A percentile compares a stretch with the other conserved stretches of the same genome.
Evolutionary conservation across 331 rosid species (phyloP).

Genomic region (Pyrus hybrid): DNA sequence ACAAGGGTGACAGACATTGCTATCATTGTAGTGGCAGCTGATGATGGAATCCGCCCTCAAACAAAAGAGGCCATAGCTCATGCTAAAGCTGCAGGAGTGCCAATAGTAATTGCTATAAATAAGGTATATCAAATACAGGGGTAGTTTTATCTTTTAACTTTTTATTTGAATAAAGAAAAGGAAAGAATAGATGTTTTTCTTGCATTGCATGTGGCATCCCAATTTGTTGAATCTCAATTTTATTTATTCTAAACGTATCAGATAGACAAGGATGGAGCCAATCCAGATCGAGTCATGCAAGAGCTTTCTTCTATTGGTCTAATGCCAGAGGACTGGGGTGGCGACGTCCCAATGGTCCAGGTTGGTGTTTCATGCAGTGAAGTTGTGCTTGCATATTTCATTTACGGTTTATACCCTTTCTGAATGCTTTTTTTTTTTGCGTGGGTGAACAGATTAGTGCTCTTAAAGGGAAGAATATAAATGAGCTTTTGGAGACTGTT

Average conservation of each 20-base stretch:
- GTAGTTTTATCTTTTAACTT: neutral
- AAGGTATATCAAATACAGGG: constrained; percentile 51
- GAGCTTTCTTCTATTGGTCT: constrained; percentile 91
- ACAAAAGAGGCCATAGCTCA: constrained; percentile 99
- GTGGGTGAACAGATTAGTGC: constrained; percentile 72
- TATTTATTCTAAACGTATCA: constrained; percentile 26
- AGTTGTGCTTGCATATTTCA: constrained; percentile 5
- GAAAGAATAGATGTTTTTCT: constrained; percentile 12
- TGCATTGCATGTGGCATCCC: constrained; percentile 12
- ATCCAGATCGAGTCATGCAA: constrained; percentile 94
- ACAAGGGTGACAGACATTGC: constrained; percentile 97
- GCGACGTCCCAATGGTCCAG: constrained; percentile 93
- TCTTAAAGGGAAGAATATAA: constrained; percentile 76
- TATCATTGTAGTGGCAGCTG: constrained; percentile 93
- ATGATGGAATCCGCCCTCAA: constrained; percentile 98
- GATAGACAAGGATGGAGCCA: constrained; percentile 98
- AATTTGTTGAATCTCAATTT: constrained; percentile 9
- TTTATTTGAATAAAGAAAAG: neutral
- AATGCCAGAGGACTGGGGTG: constrained; percentile 99
- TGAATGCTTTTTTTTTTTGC: constrained; percentile 9
- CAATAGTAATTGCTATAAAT: constrained; percentile 83
- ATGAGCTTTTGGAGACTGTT: constrained; percentile 86
- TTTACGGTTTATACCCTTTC: constrained; percentile 15
- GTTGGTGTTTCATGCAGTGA: constrained; percentile 29
- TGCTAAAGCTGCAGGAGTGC: constrained; percentile 97